Evolutionary conservation across 108 stramenopile genomes (phyloP).

Genomic region (Nitzschia putrida): DNA sequence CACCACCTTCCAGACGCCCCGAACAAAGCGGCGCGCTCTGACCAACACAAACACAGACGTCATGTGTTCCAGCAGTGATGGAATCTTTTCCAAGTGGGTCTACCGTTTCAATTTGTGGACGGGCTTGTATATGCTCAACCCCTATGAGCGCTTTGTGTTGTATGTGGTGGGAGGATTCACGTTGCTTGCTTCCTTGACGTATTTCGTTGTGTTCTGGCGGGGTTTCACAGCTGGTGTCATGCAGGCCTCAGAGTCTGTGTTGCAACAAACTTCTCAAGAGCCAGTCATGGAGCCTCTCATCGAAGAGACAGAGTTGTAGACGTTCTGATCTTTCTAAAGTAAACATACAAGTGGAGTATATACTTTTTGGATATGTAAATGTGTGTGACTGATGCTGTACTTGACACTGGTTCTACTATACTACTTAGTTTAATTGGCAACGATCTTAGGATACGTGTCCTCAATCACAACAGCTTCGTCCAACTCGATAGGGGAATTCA

Average conservation of each 20-base stretch:
- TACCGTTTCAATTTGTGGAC: constrained; percentile 85
- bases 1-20: constrained; percentile 17
- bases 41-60: constrained; percentile 80
- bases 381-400: too few species aligned
- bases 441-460: too few species aligned
- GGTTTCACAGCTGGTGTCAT: constrained; percentile 26
- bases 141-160: constrained; percentile 64
- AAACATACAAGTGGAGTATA: too few species aligned
- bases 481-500: not conserved
- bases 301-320: too few species aligned
- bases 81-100: constrained; percentile 43
- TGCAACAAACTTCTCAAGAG: not conserved
- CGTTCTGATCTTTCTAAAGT: too few species aligned
- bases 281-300: not conserved
- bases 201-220: constrained; percentile 41
- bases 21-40: constrained; percentile 24
- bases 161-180: constrained; percentile 60
- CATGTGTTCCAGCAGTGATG: constrained; percentile 45
- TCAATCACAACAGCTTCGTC: not conserved
- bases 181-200: constrained; percentile 29
- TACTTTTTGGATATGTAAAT: too few species aligned
- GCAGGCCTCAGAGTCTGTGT: not conserved
- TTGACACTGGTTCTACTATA: too few species aligned
- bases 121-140: constrained; percentile 80
- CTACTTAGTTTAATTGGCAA: too few species aligned